phyloP scores from a whole-genome alignment of 495 filamentous ascomycete genomes.

The Podospora australis region DNA sequence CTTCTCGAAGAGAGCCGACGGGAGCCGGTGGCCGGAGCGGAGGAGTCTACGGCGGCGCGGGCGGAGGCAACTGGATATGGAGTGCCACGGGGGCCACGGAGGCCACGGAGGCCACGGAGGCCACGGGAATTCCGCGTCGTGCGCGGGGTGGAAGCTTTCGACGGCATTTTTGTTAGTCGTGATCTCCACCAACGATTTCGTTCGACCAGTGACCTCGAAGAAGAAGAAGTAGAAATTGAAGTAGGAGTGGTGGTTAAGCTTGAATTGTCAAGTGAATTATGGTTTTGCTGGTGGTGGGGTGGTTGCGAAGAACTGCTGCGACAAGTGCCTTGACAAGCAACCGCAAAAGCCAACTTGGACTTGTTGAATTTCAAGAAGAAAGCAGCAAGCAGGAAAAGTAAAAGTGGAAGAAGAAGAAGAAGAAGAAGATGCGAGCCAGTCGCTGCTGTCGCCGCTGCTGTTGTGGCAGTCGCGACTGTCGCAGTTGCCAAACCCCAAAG shows the following conservation, averaged over 20 bases:
- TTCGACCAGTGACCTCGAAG: too few relatives aligned
- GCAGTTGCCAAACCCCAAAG: background rate
- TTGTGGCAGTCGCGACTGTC: background rate
- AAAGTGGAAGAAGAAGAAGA: background rate
- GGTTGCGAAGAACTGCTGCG: too few relatives aligned
- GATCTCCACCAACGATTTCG: too few relatives aligned
- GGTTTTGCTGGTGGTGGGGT: too few relatives aligned
- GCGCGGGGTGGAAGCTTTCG: slow-evolving; percentile 18
- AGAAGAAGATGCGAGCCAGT: too few relatives aligned
- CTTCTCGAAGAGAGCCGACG: background rate
- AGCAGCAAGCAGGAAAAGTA: background rate
- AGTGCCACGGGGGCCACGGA: background rate
- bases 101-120: slow-evolving; percentile 8
- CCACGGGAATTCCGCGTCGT: slow-evolving; percentile 25
- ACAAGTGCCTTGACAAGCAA: too few relatives aligned
- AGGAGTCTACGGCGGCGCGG: background rate
- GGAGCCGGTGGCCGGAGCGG: background rate
- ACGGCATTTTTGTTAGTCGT: slow-evolving; percentile 14
- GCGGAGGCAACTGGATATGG: background rate
- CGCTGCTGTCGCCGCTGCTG: background rate
- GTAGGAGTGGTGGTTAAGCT: too few relatives aligned
- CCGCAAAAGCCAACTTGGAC: background rate
- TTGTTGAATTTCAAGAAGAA: background rate
- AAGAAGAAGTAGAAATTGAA: background rate
- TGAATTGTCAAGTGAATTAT: too few relatives aligned